These are phyloP conservation scores for Kuraishia hungarica DNA, from an alignment of 805 yeast species.

Conservation along the genomic window DNA sequence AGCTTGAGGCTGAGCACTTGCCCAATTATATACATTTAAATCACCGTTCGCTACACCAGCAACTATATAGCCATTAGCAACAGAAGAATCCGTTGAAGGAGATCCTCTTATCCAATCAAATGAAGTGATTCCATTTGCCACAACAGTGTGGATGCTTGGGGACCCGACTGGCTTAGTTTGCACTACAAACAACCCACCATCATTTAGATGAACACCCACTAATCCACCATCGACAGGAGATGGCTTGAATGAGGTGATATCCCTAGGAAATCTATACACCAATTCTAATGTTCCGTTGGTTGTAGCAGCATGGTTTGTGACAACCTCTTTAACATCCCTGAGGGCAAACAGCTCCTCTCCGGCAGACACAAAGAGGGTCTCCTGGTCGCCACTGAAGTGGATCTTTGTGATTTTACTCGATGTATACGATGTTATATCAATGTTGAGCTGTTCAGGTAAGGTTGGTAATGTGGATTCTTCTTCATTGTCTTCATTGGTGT, in stretches of 20 bases:
- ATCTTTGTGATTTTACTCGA: background rate
- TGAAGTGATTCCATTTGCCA: background rate
- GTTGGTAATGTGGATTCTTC: background rate
- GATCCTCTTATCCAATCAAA: background rate
- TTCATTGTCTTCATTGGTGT: background rate
- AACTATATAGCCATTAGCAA: background rate
- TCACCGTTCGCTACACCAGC: background rate
- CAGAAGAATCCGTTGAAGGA: background rate
- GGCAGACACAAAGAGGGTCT: background rate
- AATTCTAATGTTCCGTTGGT: background rate
- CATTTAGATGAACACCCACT: conserved; percentile 5
- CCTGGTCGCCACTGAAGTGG: conserved; percentile 1
- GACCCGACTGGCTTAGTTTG: background rate
- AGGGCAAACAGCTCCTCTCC: conserved; percentile 1
- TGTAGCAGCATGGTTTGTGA: background rate
- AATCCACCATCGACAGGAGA: conserved; percentile 4
- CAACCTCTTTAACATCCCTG: background rate
- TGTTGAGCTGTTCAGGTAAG: background rate
- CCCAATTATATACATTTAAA: background rate
- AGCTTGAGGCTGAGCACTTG: background rate
- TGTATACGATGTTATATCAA: background rate
- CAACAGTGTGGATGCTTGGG: background rate
- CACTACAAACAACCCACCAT: conserved; percentile 7
- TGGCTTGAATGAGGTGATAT: conserved; percentile 1
- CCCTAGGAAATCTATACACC: background rate